Base-by-base conservation (phyloP, 768 basidiomycete genomes). In the Phanerodontia chrysosporium region DNA sequence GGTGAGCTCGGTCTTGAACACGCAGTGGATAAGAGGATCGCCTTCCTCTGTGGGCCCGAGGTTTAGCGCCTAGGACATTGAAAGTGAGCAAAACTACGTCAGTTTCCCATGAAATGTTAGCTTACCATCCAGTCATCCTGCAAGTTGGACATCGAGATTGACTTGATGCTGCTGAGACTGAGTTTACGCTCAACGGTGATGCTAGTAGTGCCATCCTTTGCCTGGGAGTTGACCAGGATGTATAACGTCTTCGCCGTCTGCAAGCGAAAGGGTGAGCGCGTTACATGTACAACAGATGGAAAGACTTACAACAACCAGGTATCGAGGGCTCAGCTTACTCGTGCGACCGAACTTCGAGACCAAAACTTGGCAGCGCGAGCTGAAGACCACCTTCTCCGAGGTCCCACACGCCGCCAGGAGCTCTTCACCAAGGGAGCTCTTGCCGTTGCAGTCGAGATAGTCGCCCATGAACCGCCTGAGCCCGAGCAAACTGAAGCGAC, bases 381-480 rank as follows among this genome's bases (percentile, higher is more conserved):
- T 97, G 74, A 97, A 99, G 5, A 85, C 79, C 3, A 92, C 93
- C 30, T 78, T 74, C 61, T 98, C 95, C 57, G 79, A 62, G 95
- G 46, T 80, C 1, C 83, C 83, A 67, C 90, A 93, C 28, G 83
- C 86, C 21, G 76, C 74, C 39, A 83, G 81, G 64, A 99, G 70
- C 66, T 92, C 85, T 64, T 85, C 81, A 2, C 94, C 95, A 3
- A 95, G 74, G 0, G 92, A 69, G 66, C 82, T 86, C 71, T 87
- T 84, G 4, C 89, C 90, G 57, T 92, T 95, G 35, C 98, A 74
- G 67, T 93, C 90, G 22, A 99, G 83, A 74, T 99, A 99, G 72
- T 99, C 97, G 7, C 97, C 97, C 83, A 89, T 83, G 73, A 95
- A 99, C 59, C 94, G 85, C 36, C 97, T 84, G 76, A 94, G 95